Percentiles rank a stretch among this genome's conserved stretches.
phyloP scores from a whole-genome alignment of 805 yeast genomes.

The Ogataea minuta region DNA sequence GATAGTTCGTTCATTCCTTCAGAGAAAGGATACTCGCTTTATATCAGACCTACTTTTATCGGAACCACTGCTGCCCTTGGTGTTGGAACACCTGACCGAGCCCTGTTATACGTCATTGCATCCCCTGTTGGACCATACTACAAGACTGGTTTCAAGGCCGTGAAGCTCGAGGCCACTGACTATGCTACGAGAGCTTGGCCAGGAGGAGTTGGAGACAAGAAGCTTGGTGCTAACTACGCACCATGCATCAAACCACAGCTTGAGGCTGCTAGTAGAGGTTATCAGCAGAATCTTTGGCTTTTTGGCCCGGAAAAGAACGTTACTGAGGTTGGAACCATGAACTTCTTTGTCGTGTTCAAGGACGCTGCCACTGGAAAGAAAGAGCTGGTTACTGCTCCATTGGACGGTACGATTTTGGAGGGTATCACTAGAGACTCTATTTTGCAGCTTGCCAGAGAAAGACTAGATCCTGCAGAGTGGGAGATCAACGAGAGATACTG shows the following conservation, averaged over 20 bases:
- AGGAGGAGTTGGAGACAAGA: constrained; percentile 95
- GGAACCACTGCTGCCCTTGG: constrained; percentile 91
- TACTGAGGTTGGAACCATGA: constrained; percentile 98
- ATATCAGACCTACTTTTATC: constrained; percentile 91
- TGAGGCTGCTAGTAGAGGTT: constrained; percentile 88
- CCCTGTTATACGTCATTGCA: constrained; percentile 80
- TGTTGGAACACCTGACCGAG: constrained; percentile 77
- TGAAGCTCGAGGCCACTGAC: constrained; percentile 89
- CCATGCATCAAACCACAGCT: constrained; percentile 90
- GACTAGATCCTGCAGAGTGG: constrained; percentile 78
- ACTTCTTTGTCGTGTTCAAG: constrained; percentile 83
- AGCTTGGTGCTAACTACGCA: constrained; percentile 97
- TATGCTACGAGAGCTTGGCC: constrained; percentile 99
- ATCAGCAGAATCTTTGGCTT: constrained; percentile 94
- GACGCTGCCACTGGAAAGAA: constrained; percentile 74
- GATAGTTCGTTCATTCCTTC: constrained; percentile 81
- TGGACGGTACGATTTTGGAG: constrained; percentile 94
- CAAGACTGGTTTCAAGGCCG: constrained; percentile 94
- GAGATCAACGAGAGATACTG: constrained; percentile 76
- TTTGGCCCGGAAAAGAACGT: constrained; percentile 85
- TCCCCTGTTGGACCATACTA: constrained; percentile 98
- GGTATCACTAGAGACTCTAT: constrained; percentile 96
- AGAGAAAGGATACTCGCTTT: constrained; percentile 85
- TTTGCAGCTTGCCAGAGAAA: constrained; percentile 70
- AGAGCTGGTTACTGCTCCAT: constrained; percentile 92